Evolutionary conservation across 2,329 filamentous ascomycete species (phyloP).

Genomic region (Boeremia exigua): DNA sequence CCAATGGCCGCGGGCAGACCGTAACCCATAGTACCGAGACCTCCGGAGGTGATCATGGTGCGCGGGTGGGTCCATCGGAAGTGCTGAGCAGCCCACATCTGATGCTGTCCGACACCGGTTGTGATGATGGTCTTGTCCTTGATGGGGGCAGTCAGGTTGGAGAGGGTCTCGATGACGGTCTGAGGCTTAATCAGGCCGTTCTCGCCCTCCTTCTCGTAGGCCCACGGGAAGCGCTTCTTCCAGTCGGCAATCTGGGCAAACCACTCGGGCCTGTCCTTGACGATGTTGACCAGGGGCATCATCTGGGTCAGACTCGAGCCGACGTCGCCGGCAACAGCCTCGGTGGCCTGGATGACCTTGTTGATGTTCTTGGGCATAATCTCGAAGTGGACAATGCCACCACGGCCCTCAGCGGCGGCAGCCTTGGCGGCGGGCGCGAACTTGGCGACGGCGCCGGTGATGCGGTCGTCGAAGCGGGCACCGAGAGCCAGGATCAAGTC

Average conservation of each 20-base stretch:
- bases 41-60: slow-evolving; percentile 95
- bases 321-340: slow-evolving; percentile 94
- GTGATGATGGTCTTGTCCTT: slow-evolving; percentile 88
- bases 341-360: slow-evolving; percentile 96
- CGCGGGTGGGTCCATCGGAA: slow-evolving; percentile 92
- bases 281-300: slow-evolving; percentile 71
- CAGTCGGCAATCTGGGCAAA: slow-evolving; percentile 87
- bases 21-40: slow-evolving; percentile 94
- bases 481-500: slow-evolving; percentile 96
- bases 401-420: slow-evolving; percentile 82
- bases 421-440: slow-evolving; percentile 89
- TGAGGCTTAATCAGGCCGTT: slow-evolving; percentile 92
- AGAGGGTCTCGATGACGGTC: slow-evolving; percentile 87
- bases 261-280: slow-evolving; percentile 78
- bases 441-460: slow-evolving; percentile 79
- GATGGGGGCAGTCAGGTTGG: slow-evolving; percentile 77
- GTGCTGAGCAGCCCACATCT: slow-evolving; percentile 98
- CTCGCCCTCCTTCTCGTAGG: slow-evolving; percentile 79
- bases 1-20: slow-evolving; percentile 94
- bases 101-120: slow-evolving; percentile 95
- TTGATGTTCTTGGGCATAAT: slow-evolving; percentile 99
- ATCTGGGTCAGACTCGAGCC: slow-evolving; percentile 77
- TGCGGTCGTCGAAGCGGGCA: slow-evolving; percentile 94
- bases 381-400: slow-evolving; percentile 96
- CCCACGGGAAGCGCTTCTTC: slow-evolving; percentile 90